Percentiles rank a stretch among this genome's conserved stretches.
Evolutionary conservation across 2,329 filamentous ascomycete genomes (phyloP).

Genomic region (Phyllosticta citriasiana): DNA sequence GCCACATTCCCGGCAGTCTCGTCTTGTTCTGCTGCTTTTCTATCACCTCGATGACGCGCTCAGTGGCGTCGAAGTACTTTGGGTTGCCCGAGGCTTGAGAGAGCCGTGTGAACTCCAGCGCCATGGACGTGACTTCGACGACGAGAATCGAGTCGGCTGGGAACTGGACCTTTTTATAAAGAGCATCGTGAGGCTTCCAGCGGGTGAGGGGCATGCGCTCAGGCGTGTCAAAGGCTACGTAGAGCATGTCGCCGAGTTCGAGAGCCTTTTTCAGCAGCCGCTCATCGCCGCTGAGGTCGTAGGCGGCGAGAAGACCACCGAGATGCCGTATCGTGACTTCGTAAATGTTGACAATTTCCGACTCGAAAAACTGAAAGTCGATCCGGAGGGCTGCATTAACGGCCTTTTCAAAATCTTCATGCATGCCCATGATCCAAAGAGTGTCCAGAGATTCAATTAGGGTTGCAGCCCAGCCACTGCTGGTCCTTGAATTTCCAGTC

Average conservation of each 20-base stretch:
- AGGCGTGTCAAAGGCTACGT: constrained; percentile 79
- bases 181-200: constrained; percentile 32
- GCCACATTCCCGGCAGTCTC: constrained; percentile 39
- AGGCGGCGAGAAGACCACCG: constrained; percentile 75
- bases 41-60: constrained; percentile 33
- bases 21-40: constrained; percentile 34
- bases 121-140: constrained; percentile 38
- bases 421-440: constrained; percentile 38
- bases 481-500: constrained; percentile 29
- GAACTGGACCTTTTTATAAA: constrained; percentile 27
- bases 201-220: constrained; percentile 71
- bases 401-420: constrained; percentile 38
- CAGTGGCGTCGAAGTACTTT: constrained; percentile 38
- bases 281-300: constrained; percentile 71
- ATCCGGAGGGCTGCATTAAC: constrained; percentile 34
- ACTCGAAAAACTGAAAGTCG: constrained; percentile 30
- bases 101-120: constrained; percentile 39
- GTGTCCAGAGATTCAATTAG: constrained; percentile 38
- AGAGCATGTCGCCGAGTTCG: constrained; percentile 70
- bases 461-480: constrained; percentile 38
- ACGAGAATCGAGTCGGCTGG: constrained; percentile 33
- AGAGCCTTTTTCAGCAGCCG: constrained; percentile 67
- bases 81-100: constrained; percentile 35
- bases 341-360: constrained; percentile 37
- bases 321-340: constrained; percentile 64